phyloP scores from a whole-genome alignment of 1,284 basidiomycete genomes.

The Volvariella volvacea region DNA sequence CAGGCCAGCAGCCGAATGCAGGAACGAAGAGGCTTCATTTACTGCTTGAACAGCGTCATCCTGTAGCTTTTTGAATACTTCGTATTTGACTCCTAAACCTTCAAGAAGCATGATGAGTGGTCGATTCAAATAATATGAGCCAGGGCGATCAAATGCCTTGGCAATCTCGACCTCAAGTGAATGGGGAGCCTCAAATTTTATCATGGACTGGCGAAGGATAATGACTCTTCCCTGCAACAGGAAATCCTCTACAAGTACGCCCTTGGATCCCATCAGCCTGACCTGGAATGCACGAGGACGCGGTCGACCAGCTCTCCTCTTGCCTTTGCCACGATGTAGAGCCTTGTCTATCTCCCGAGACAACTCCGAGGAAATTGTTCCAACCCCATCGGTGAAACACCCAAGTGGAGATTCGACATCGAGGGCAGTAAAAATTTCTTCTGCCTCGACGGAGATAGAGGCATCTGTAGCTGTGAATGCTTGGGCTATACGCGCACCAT shows the following conservation, averaged over 20 bases:
- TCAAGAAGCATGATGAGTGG: constrained; percentile 69
- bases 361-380: constrained; percentile 55
- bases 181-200: constrained; percentile 50
- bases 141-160: constrained; percentile 52
- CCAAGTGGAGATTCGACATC: constrained; percentile 42
- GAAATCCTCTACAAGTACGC: constrained; percentile 55
- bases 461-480: constrained; percentile 69
- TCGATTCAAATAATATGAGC: constrained; percentile 55
- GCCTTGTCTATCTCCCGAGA: constrained; percentile 45
- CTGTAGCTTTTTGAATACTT: constrained; percentile 51
- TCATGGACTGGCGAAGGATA: constrained; percentile 51
- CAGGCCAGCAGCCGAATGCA: constrained; percentile 39
- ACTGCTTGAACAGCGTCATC: constrained; percentile 43
- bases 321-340: constrained; percentile 29
- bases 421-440: constrained; percentile 36
- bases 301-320: constrained; percentile 24
- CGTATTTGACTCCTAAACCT: constrained; percentile 42
- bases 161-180: constrained; percentile 56
- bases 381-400: constrained; percentile 65
- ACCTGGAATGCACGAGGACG: constrained; percentile 52
- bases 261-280: constrained; percentile 55
- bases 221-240: constrained; percentile 37
- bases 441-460: constrained; percentile 42
- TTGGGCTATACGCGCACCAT: constrained; percentile 64
- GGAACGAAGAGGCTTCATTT: constrained; percentile 31